Percentiles rank a stretch among this genome's conserved stretches.
These are phyloP conservation scores for Microascus cirrosus DNA, from an alignment of 2,329 filamentous ascomycete genomes.

Conservation along the genomic window DNA sequence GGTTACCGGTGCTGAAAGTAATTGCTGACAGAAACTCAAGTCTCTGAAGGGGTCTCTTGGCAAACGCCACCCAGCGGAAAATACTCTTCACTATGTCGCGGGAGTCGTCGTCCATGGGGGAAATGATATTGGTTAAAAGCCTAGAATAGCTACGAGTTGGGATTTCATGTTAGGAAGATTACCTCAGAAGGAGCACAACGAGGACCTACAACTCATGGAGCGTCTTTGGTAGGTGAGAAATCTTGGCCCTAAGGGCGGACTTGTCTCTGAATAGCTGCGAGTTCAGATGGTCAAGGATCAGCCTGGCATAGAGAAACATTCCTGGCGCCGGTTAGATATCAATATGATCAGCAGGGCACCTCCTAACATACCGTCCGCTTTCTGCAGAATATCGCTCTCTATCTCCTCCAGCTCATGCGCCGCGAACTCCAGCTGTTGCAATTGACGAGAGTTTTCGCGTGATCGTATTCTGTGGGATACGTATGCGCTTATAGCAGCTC, in stretches of 20 bases:
- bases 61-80: conserved; percentile 21
- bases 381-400: conserved; percentile 8
- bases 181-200: no score
- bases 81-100: conserved; percentile 14
- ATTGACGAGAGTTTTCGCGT: background rate
- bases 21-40: conserved; percentile 20
- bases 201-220: conserved; percentile 14
- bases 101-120: conserved; percentile 14
- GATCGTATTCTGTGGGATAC: conserved; percentile 6
- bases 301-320: conserved; percentile 23
- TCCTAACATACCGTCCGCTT: conserved; percentile 14
- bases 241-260: background rate
- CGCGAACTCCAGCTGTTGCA: conserved; percentile 9
- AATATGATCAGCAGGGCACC: background rate
- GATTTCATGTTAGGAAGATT: background rate
- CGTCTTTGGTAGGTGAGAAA: conserved; percentile 10
- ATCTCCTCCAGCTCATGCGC: conserved; percentile 9
- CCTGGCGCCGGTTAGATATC: conserved; percentile 10
- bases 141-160: conserved; percentile 14
- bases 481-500: conserved; percentile 13
- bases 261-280: conserved; percentile 14
- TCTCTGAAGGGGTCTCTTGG: conserved; percentile 18
- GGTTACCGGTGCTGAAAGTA: conserved; percentile 11
- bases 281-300: conserved; percentile 19
- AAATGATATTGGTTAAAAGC: conserved; percentile 14